Conservation (phyloP, 1,284 basidiomycete species). For the Fomes fomentarius region DNA sequence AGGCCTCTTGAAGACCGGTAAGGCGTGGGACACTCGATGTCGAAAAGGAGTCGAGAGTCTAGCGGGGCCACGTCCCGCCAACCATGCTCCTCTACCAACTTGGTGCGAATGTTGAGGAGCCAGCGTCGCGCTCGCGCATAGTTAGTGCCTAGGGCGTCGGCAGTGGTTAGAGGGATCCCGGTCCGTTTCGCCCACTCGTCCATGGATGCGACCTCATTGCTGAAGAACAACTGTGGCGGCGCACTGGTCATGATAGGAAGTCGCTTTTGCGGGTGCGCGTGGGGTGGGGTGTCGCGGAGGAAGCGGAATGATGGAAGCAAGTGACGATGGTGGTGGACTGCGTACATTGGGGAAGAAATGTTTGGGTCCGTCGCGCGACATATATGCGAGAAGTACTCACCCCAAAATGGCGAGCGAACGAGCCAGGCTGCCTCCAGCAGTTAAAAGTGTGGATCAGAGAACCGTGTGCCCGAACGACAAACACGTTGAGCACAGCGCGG, state of each 20-base stretch:
- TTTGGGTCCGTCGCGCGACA: constrained; percentile 20
- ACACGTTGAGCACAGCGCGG: constrained; percentile 31
- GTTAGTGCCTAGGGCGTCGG: constrained; percentile 74
- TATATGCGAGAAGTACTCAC: constrained; percentile 30
- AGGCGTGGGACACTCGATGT: constrained; percentile 74
- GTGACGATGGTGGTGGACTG: constrained; percentile 23
- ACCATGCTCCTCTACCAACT: constrained; percentile 66
- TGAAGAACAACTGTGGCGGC: constrained; percentile 68
- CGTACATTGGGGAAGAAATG: constrained; percentile 23
- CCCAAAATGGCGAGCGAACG: constrained; percentile 24
- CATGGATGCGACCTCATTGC: constrained; percentile 76
- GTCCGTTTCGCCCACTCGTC: constrained; percentile 79
- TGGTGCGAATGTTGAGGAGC: constrained; percentile 61
- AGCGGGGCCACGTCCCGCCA: constrained; percentile 64
- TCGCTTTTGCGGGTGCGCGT: constrained; percentile 12
- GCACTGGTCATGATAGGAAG: constrained; percentile 34
- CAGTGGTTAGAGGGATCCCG: constrained; percentile 76
- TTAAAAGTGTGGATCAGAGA: constrained; percentile 34
- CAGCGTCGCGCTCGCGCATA: constrained; percentile 79
- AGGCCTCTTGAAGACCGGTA: constrained; percentile 74
- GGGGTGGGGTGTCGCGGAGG: constrained; percentile 20
- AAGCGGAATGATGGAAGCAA: constrained; percentile 20
- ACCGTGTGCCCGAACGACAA: constrained; percentile 25
- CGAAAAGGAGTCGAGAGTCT: constrained; percentile 74
- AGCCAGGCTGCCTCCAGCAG: constrained; percentile 36